A percentile compares a stretch with the other conserved stretches of the same genome.
Evolutionary conservation across 176 grass and related monocot species (phyloP).

Genomic region (Carex myosuroides): DNA sequence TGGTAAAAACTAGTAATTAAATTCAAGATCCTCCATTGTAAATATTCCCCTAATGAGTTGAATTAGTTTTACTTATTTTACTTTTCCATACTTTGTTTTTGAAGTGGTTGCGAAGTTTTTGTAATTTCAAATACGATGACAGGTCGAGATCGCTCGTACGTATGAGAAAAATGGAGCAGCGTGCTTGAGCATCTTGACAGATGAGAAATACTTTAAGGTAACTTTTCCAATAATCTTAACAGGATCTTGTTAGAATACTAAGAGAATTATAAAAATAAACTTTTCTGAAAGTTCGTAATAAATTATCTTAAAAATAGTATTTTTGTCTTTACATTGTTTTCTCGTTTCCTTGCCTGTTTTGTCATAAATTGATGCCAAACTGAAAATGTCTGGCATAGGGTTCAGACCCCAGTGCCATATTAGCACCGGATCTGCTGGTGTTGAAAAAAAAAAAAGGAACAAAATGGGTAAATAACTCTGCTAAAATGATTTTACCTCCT

Average conservation of each 20-base stretch:
- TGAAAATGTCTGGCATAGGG: neutral
- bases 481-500: neutral
- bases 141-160: conserved; percentile 10
- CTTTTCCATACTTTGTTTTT: neutral
- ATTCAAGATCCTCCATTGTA: neutral
- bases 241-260: neutral
- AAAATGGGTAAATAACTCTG: neutral
- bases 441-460: neutral
- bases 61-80: neutral
- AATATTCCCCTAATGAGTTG: neutral
- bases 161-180: conserved; percentile 22
- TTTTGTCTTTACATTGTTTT: neutral
- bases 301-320: neutral
- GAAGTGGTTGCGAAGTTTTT: neutral
- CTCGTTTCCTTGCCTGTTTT: neutral
- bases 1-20: neutral
- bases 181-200: conserved; percentile 27
- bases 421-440: neutral
- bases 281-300: conserved; percentile 13
- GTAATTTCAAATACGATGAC: neutral
- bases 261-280: conserved; percentile 20
- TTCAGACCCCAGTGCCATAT: neutral
- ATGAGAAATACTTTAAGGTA: conserved; percentile 22
- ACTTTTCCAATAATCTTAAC: neutral
- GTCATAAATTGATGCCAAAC: neutral